phyloP scores from a whole-genome alignment of 2,329 filamentous ascomycete species.

The Sporothrix luriei region DNA sequence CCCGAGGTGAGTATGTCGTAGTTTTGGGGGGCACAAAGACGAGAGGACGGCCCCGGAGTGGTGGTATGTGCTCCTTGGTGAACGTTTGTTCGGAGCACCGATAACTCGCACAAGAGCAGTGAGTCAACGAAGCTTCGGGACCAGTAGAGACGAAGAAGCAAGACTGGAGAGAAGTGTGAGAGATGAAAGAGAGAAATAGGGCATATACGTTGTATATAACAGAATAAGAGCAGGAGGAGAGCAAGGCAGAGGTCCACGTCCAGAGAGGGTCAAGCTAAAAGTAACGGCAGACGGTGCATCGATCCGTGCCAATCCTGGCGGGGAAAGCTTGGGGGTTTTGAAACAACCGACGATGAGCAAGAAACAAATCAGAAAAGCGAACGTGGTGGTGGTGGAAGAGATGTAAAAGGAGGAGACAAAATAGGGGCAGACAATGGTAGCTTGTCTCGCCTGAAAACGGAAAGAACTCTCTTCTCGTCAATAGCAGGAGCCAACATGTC shows the following conservation, averaged over 20 bases:
- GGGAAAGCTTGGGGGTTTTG: neutral
- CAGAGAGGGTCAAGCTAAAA: neutral
- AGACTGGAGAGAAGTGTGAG: neutral
- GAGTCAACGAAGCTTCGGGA: neutral
- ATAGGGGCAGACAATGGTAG: neutral
- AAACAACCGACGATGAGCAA: conserved; percentile 18
- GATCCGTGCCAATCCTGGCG: conserved; percentile 7
- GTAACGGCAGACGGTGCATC: neutral
- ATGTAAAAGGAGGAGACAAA: neutral
- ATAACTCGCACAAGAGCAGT: neutral
- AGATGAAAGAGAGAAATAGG: neutral
- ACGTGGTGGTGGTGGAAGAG: neutral
- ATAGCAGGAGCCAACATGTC: conserved; percentile 1
- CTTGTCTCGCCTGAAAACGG: neutral
- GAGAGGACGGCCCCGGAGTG: neutral
- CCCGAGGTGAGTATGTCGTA: neutral
- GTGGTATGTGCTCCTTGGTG: neutral
- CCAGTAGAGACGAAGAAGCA: neutral
- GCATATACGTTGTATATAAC: neutral
- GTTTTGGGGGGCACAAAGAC: neutral
- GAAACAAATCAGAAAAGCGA: neutral
- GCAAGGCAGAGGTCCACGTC: neutral
- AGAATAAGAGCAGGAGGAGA: neutral
- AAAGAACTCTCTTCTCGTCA: neutral
- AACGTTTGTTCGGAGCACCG: neutral